These are phyloP conservation scores for Dipteronia sinensis DNA, from an alignment of 345 rosid genomes.

Conservation along the genomic window DNA sequence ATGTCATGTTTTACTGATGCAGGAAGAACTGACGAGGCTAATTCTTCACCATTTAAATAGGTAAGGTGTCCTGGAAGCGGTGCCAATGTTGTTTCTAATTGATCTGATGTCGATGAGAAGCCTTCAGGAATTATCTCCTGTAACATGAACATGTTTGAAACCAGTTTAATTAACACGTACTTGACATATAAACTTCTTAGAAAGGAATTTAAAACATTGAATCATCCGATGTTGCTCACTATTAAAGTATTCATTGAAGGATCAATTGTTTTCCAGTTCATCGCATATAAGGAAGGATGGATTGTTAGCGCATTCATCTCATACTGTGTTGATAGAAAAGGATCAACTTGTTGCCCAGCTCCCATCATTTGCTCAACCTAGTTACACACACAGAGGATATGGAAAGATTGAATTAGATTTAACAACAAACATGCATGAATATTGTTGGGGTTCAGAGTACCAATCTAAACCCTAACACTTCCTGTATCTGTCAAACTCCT, in stretches of 20 bases:
- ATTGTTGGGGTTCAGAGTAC: too few species aligned
- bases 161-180: not conserved
- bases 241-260: constrained; percentile 10
- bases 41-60: constrained; percentile 8
- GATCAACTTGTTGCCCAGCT: constrained; percentile 8
- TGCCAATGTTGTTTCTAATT: not conserved
- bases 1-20: constrained; percentile 1
- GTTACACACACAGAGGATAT: not conserved
- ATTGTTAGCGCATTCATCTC: constrained; percentile 3
- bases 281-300: too few species aligned
- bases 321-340: not conserved
- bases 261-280: not conserved
- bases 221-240: constrained; percentile 6
- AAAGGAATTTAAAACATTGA: not conserved
- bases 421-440: not conserved
- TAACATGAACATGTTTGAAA: not conserved
- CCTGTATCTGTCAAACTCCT: too few species aligned
- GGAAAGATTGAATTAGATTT: not conserved
- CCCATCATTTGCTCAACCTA: constrained; percentile 12
- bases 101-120: not conserved
- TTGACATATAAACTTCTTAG: not conserved
- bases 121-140: constrained; percentile 13
- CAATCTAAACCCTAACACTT: too few species aligned
- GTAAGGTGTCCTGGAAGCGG: not conserved
- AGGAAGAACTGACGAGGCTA: not conserved